Percentiles rank a stretch among this genome's conserved stretches.
Conservation (phyloP, 768 basidiomycete species). For the Roridomyces roridus region DNA sequence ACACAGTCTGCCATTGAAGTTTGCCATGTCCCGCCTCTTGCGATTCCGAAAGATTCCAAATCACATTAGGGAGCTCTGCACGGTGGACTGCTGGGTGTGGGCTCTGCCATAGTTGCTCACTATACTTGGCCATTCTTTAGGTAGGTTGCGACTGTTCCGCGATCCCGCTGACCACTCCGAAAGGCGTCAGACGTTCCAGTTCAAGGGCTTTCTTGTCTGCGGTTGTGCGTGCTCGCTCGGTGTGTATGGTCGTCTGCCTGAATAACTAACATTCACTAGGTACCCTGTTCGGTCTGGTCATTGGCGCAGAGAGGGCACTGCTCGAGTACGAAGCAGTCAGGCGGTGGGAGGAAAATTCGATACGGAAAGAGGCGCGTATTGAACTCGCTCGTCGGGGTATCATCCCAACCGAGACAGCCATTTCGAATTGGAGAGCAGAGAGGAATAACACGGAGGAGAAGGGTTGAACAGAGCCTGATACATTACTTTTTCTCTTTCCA, state of each 20-base stretch:
- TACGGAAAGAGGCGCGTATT: conserved; percentile 75
- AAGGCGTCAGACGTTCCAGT: conserved; percentile 80
- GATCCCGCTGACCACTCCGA: background rate
- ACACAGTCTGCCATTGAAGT: conserved; percentile 64
- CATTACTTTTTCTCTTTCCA: background rate
- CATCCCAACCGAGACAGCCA: conserved; percentile 84
- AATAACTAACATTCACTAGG: conserved; percentile 29
- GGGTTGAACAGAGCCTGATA: background rate
- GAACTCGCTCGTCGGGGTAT: conserved; percentile 78
- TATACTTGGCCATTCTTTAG: conserved; percentile 77
- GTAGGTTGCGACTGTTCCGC: conserved; percentile 40
- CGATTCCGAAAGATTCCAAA: conserved; percentile 9
- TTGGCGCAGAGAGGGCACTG: conserved; percentile 79
- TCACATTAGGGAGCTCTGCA: conserved; percentile 53
- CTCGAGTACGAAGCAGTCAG: conserved; percentile 70
- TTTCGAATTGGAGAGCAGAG: conserved; percentile 70
- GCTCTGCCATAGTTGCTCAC: conserved; percentile 58
- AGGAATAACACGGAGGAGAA: background rate
- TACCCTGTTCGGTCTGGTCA: conserved; percentile 74
- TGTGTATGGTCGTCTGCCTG: conserved; percentile 11
- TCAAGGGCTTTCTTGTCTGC: conserved; percentile 82
- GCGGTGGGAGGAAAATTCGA: conserved; percentile 68
- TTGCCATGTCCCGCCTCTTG: conserved; percentile 27
- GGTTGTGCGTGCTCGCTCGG: conserved; percentile 57
- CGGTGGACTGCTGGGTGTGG: conserved; percentile 63